Percentiles rank a stretch among this genome's conserved stretches.
Evolutionary conservation across 1,284 basidiomycete genomes (phyloP).

Genomic region (Coniophora puteana): DNA sequence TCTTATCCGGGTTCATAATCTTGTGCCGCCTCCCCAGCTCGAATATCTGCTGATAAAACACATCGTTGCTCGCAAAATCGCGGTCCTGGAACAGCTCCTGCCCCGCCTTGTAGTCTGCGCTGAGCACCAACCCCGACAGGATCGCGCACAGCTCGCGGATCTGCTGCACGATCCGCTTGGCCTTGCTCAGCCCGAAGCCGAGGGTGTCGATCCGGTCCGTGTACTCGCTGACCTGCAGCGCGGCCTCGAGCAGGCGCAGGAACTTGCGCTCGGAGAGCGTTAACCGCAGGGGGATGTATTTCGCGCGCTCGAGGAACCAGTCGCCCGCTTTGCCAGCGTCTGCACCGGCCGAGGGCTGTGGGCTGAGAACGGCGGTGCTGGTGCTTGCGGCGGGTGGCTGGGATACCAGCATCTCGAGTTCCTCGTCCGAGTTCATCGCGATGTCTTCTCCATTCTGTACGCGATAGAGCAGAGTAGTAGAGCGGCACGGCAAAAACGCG

Average conservation of each 20-base stretch:
- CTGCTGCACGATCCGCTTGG: conserved; percentile 78
- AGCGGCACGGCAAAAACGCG: too few relatives aligned
- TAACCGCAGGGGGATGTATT: conserved; percentile 73
- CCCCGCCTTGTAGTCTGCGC: conserved; percentile 81
- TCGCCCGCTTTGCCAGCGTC: conserved; percentile 70
- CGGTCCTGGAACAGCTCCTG: conserved; percentile 76
- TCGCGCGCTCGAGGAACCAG: conserved; percentile 77
- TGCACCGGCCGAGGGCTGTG: conserved; percentile 53
- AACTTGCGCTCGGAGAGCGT: conserved; percentile 71
- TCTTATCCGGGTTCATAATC: conserved; percentile 84
- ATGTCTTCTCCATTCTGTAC: conserved; percentile 26
- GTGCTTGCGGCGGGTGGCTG: conserved; percentile 30
- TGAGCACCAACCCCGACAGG: conserved; percentile 72
- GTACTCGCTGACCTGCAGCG: conserved; percentile 77
- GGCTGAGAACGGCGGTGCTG: conserved; percentile 35
- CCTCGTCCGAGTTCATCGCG: conserved; percentile 42
- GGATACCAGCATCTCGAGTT: conserved; percentile 33
- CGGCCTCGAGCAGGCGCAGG: conserved; percentile 76
- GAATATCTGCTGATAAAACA: conserved; percentile 74
- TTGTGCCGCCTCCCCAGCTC: conserved; percentile 81
- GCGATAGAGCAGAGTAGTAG: conserved; percentile 5
- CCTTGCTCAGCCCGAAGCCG: conserved; percentile 67
- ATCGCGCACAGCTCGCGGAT: conserved; percentile 82
- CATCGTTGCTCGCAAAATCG: conserved; percentile 71
- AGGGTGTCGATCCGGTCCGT: conserved; percentile 83